Evolutionary conservation across 257 asterid species (phyloP).

Genomic region (Solanum paucissectum): DNA sequence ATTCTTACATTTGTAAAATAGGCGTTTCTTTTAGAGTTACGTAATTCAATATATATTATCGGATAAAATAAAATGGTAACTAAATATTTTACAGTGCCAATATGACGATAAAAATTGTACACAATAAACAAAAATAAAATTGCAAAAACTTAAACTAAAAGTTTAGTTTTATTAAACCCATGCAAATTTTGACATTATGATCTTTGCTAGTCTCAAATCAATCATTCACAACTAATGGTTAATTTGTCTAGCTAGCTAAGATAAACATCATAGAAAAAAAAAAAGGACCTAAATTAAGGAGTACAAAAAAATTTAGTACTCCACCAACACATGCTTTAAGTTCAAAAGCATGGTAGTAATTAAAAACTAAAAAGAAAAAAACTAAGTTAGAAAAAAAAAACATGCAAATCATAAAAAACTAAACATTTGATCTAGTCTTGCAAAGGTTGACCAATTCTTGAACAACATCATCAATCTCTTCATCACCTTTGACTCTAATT

Average conservation of each 20-base stretch:
- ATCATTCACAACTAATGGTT: background rate
- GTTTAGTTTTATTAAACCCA: background rate
- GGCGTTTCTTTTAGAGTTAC: background rate
- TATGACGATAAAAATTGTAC: background rate
- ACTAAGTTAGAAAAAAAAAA: background rate
- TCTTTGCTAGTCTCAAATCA: background rate
- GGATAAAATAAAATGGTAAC: background rate
- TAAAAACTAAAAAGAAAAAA: background rate
- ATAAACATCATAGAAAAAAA: background rate
- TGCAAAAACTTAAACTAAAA: background rate
- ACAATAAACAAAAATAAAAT: background rate
- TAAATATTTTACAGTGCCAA: background rate
- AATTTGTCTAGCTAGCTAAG: background rate
- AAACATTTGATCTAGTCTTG: background rate
- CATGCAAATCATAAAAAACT: background rate
- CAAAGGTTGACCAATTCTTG: constrained; percentile 6
- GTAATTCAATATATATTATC: background rate
- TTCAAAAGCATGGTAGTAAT: background rate
- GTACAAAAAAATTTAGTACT: background rate
- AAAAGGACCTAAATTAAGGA: background rate
- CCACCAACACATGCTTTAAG: background rate
- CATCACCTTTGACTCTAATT: constrained; percentile 10
- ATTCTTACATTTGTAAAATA: background rate
- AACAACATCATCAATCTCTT: constrained; percentile 12
- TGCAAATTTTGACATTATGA: background rate